Evolutionary conservation across 176 grass and related monocot species (phyloP).

Genomic region (Triticum monococcum): DNA sequence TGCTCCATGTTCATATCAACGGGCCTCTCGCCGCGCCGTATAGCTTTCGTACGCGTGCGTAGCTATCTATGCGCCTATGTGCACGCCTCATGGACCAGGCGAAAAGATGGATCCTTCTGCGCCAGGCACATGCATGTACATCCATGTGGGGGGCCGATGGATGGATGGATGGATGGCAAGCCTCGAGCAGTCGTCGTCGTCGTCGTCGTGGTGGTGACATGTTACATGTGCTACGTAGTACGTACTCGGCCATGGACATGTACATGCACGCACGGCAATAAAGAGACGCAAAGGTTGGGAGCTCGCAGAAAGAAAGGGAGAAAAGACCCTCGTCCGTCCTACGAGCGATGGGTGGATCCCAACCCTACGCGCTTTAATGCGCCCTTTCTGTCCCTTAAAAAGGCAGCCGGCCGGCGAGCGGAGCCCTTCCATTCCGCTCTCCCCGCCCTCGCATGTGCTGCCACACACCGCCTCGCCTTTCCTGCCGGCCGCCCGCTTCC

Average conservation of each 20-base stretch:
- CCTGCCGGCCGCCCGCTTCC: neutral
- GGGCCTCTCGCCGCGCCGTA: neutral
- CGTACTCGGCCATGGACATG: neutral
- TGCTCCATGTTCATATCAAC: neutral
- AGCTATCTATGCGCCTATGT: neutral
- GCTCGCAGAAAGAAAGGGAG: neutral
- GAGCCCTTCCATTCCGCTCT: neutral
- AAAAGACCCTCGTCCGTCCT: constrained; percentile 29
- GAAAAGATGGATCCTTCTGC: constrained; percentile 37
- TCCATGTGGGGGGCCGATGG: neutral
- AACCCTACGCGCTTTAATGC: constrained; percentile 34
- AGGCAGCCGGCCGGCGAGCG: neutral
- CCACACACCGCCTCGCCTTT: neutral
- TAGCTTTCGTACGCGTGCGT: neutral
- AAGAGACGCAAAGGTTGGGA: constrained; percentile 34
- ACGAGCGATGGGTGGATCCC: neutral
- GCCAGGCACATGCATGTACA: neutral
- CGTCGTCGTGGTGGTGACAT: neutral
- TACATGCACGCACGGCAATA: constrained; percentile 3
- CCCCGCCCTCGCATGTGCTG: neutral
- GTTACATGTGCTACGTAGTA: neutral
- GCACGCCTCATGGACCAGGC: neutral
- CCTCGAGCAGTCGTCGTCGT: neutral
- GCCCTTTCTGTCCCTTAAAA: constrained; percentile 58
- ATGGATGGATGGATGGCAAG: neutral